Percentiles rank a stretch among this genome's conserved stretches.
phyloP scores from a whole-genome alignment of 768 basidiomycete species.

The Chlorophyllum brunneum region DNA sequence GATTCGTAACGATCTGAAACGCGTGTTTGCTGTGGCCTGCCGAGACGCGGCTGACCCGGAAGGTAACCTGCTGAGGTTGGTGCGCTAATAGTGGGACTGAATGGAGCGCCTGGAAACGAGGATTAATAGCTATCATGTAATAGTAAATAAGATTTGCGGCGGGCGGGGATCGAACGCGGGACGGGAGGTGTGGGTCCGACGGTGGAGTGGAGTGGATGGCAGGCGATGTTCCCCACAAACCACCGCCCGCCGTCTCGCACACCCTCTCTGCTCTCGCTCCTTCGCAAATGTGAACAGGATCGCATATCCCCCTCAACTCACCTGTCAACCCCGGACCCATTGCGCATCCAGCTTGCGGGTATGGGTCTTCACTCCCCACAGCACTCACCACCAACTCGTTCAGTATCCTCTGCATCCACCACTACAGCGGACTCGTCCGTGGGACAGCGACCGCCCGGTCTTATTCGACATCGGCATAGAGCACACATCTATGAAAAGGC shows the following conservation, averaged over 20 bases:
- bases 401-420: not conserved
- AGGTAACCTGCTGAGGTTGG: too few species aligned
- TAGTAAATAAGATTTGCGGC: too few species aligned
- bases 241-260: conserved; percentile 4
- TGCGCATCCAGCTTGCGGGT: not conserved
- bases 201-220: not conserved
- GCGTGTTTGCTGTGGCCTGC: too few species aligned
- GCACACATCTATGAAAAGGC: conserved; percentile 3
- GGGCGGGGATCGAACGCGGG: conserved; percentile 11
- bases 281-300: conserved; percentile 1
- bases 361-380: conserved; percentile 4
- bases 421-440: not conserved
- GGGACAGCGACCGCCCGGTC: not conserved
- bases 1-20: too few species aligned
- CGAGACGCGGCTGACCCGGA: too few species aligned
- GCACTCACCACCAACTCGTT: not conserved
- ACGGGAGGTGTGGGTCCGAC: not conserved
- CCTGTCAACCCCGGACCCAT: not conserved
- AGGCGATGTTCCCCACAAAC: not conserved
- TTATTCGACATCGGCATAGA: conserved; percentile 9
- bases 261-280: conserved; percentile 5
- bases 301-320: not conserved
- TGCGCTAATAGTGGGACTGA: too few species aligned
- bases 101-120: too few species aligned
- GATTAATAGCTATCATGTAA: too few species aligned